Conservation (phyloP, 2,329 filamentous ascomycete species). For the Calonectria henricotiae region DNA sequence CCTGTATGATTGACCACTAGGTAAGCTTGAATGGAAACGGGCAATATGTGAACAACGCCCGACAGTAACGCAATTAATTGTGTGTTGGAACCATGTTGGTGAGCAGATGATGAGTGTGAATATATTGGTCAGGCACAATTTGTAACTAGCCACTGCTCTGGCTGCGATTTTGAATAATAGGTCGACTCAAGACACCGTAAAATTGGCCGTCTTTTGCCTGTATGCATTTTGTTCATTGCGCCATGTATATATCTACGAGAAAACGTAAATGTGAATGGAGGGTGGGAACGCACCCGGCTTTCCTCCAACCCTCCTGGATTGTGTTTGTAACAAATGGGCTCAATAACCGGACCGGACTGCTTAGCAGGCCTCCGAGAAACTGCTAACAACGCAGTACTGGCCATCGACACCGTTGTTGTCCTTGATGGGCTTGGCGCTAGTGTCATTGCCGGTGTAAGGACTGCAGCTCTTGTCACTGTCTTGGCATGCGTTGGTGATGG, state of each 20-base stretch:
- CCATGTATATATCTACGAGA: not conserved
- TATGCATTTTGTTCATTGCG: not conserved
- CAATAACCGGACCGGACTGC: not conserved
- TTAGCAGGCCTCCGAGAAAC: conserved; percentile 41
- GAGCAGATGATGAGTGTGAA: no score
- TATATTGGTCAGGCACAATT: no score
- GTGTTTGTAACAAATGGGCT: not conserved
- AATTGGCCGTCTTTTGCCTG: no score
- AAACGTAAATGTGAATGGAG: not conserved
- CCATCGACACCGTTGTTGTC: conserved; percentile 49
- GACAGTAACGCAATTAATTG: not conserved
- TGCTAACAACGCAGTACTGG: conserved; percentile 41
- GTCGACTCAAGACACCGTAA: not conserved
- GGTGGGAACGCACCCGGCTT: no score
- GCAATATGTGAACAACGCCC: not conserved
- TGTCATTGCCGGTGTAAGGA: conserved; percentile 45
- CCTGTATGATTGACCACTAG: not conserved
- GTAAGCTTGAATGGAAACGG: not conserved
- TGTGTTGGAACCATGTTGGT: no score
- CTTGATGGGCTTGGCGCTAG: conserved; percentile 47
- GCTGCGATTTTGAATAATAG: no score
- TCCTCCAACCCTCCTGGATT: not conserved
- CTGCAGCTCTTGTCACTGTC: conserved; percentile 47
- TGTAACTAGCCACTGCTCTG: no score
- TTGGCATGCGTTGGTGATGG: conserved; percentile 47